Percentiles rank a stretch among this genome's conserved stretches.
phyloP scores from a whole-genome alignment of 2,329 filamentous ascomycete species.

The Coniochaeta sp. region DNA sequence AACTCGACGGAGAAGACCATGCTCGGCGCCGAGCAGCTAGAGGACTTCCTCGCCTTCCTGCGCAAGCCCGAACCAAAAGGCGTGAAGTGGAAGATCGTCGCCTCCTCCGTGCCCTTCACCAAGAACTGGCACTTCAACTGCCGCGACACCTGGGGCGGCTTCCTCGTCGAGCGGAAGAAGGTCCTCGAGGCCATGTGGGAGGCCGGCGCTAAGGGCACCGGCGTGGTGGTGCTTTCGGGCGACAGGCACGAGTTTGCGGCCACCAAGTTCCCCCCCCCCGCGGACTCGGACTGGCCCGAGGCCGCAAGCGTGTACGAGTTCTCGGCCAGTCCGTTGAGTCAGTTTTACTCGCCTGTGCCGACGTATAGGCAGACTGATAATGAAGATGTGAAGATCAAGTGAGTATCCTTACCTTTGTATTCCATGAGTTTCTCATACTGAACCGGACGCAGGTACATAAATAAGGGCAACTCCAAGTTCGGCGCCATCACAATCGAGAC shows the following conservation, averaged over 20 bases:
- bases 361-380: conserved; percentile 78
- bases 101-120: conserved; percentile 88
- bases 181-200: conserved; percentile 93
- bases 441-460: conserved; percentile 55
- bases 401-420: conserved; percentile 34
- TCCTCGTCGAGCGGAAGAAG: conserved; percentile 68
- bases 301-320: conserved; percentile 77
- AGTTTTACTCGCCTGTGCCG: conserved; percentile 83
- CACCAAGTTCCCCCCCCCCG: conserved; percentile 65
- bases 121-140: conserved; percentile 93
- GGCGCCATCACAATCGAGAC: conserved; percentile 74
- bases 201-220: conserved; percentile 64
- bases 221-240: conserved; percentile 79
- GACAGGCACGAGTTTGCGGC: conserved; percentile 97
- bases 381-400: conserved; percentile 81
- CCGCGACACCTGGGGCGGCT: conserved; percentile 91
- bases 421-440: not conserved
- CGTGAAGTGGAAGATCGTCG: conserved; percentile 88
- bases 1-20: conserved; percentile 70
- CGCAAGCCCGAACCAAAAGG: conserved; percentile 63
- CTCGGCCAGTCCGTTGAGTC: conserved; percentile 81
- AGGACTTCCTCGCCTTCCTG: conserved; percentile 74
- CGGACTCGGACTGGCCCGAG: conserved; percentile 53
- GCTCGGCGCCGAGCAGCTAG: conserved; percentile 72
- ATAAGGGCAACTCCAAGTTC: conserved; percentile 84